Percentiles rank a stretch among this genome's conserved stretches.
Evolutionary conservation across 176 grass and related monocot species (phyloP).

Genomic region (Oryza glumipatula): DNA sequence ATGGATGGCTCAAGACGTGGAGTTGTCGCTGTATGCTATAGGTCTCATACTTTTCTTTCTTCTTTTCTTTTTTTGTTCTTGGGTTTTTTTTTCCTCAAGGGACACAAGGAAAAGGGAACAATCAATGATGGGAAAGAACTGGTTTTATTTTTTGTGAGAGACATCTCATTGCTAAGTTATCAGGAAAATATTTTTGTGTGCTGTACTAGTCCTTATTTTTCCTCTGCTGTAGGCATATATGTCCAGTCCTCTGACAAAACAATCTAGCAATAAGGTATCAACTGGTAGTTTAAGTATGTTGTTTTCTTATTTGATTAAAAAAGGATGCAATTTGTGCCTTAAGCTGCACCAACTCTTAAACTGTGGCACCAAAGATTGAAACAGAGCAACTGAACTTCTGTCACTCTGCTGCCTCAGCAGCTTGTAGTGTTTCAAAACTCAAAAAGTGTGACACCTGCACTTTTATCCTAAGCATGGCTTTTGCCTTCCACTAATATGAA

Average conservation of each 20-base stretch:
- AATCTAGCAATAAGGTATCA: slow-evolving; percentile 14
- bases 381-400: slow-evolving; percentile 47
- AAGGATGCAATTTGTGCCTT: slow-evolving; percentile 1
- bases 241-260: slow-evolving; percentile 32
- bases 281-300: slow-evolving; percentile 23
- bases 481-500: slow-evolving; percentile 45
- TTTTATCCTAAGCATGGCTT: slow-evolving; percentile 40
- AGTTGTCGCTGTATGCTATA: slow-evolving; percentile 26
- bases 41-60: background rate
- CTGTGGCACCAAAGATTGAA: slow-evolving; percentile 10
- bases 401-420: slow-evolving; percentile 36
- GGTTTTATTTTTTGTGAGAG: background rate
- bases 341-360: slow-evolving; percentile 32
- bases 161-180: slow-evolving; percentile 43
- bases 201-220: background rate
- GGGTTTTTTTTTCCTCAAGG: background rate
- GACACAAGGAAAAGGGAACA: slow-evolving; percentile 27
- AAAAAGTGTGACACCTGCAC: slow-evolving; percentile 25
- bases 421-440: slow-evolving; percentile 25
- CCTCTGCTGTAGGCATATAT: slow-evolving; percentile 28
- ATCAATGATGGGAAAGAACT: slow-evolving; percentile 41
- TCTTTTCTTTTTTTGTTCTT: background rate
- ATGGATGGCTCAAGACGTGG: slow-evolving; percentile 33
- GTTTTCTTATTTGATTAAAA: background rate
- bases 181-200: slow-evolving; percentile 11